Evolutionary conservation across 176 grass and related monocot genomes (phyloP), one percentile per base, ranked within the genome.

Genomic region (Miscanthus lutarioriparius): DNA sequence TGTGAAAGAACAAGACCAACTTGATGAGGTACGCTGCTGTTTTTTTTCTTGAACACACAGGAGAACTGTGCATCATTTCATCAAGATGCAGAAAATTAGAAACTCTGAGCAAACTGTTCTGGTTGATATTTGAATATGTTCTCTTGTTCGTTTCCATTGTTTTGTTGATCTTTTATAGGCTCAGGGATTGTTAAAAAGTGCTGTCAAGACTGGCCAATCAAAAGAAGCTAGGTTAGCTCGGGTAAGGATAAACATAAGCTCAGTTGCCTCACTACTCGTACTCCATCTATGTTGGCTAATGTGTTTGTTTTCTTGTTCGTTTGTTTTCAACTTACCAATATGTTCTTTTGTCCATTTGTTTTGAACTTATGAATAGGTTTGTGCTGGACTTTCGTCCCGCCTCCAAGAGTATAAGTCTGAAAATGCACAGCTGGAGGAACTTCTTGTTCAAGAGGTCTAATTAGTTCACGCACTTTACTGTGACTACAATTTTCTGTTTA

Each of bases 321-420:
- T 76, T 32, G 25, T 35, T 38, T 70, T 90, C 51, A 87, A 90
- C 61, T 77, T 87, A 73, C 27, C 65, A 44, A 89, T 56, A 96
- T 74, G 27, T 79, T 85, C 30, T 80, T 25, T 54, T 68, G 27
- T 80, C 65, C 15, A 44, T 81, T 77, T 40, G 27, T 30, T 39
- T 71, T 91, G 45, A 85, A 90, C 67, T 74, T 87, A 65, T 19
- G 61, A 53, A 88, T 58, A 99, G 96, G 89, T 99, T 69, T 99
- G 96, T 64, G 90, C 93, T 82, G 96, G 96, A 87, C 93, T 99
- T 70, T 96, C 93, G n/a, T 91, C 93, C 64, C 96, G 93, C 33
- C 93, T 99, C 81, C 96, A 99, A 90, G 96, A 99, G 70, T 99
- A 99, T 75, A 99, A 96, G 88, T 93, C 96, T 64, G 96, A 99